Percentiles rank a stretch among this genome's conserved stretches.
Conservation (phyloP, 2,329 filamentous ascomycete species). For the Fusarium cyanostomum region DNA sequence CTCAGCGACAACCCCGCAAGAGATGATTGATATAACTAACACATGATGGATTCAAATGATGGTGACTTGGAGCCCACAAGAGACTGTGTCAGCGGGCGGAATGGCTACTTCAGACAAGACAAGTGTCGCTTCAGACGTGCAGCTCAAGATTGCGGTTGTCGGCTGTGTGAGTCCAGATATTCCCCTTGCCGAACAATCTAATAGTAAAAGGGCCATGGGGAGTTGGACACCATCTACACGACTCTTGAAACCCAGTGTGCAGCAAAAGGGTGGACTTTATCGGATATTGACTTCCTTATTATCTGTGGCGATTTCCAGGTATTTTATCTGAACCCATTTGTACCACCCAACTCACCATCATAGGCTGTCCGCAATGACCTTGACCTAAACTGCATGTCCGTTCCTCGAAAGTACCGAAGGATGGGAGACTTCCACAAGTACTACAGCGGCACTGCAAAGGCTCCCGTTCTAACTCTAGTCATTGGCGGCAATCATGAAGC, state of each 20-base stretch:
- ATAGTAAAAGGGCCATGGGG: constrained; percentile 10
- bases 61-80: no score
- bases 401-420: constrained; percentile 83
- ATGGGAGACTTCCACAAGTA: constrained; percentile 95
- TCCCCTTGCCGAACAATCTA: not conserved
- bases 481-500: constrained; percentile 95
- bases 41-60: no score
- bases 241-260: constrained; percentile 7
- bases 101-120: not conserved
- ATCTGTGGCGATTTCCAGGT: constrained; percentile 96
- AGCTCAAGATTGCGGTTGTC: constrained; percentile 18
- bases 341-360: not conserved
- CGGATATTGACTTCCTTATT: constrained; percentile 84
- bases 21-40: no score
- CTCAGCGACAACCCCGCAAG: no score
- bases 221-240: constrained; percentile 16
- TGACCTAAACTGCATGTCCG: constrained; percentile 88
- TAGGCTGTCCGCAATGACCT: constrained; percentile 85
- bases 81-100: no score
- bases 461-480: constrained; percentile 90
- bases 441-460: constrained; percentile 79
- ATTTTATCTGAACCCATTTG: constrained; percentile 30
- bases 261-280: constrained; percentile 13
- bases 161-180: constrained; percentile 13
- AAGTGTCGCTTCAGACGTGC: not conserved